Evolutionary conservation across 2,329 filamentous ascomycete genomes (phyloP).

Genomic region (Ophiocordyceps australis): DNA sequence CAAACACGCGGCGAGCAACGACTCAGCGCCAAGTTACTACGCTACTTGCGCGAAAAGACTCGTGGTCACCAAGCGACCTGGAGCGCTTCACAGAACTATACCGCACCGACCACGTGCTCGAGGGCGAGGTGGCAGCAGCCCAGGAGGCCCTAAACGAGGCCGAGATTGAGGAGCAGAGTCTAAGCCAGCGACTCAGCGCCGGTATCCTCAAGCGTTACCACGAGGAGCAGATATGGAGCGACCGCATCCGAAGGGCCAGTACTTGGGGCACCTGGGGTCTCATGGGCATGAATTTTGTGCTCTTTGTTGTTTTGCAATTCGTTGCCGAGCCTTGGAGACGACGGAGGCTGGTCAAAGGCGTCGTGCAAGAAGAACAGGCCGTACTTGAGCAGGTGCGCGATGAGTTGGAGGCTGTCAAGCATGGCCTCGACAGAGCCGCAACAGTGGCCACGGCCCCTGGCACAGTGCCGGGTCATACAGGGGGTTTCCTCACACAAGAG

Average conservation of each 20-base stretch:
- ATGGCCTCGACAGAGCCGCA: constrained; percentile 10
- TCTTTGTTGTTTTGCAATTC: constrained; percentile 75
- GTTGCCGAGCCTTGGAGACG: constrained; percentile 88
- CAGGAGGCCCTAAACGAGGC: constrained; percentile 55
- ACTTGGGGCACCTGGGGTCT: constrained; percentile 98
- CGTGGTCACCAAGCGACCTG: constrained; percentile 72
- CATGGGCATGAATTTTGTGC: constrained; percentile 88
- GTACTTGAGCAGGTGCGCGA: constrained; percentile 27
- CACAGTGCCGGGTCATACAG: too few relatives aligned
- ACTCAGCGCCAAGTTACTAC: constrained; percentile 94
- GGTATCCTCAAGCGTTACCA: constrained; percentile 85
- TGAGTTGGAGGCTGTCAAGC: constrained; percentile 18
- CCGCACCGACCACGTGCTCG: constrained; percentile 80
- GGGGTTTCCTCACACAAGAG: too few relatives aligned
- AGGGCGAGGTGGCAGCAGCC: constrained; percentile 60
- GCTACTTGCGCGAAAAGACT: constrained; percentile 82
- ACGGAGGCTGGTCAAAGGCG: constrained; percentile 60
- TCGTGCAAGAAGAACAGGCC: constrained; percentile 59
- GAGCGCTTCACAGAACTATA: constrained; percentile 92
- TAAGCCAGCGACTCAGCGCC: constrained; percentile 57
- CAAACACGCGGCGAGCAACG: constrained; percentile 64
- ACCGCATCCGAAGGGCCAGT: constrained; percentile 87
- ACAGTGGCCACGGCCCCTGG: too few relatives aligned
- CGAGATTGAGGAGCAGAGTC: constrained; percentile 64
- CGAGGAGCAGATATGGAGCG: constrained; percentile 98